Evolutionary conservation across 305 asterid genomes (phyloP).

Genomic region (Fraxinus sp.): DNA sequence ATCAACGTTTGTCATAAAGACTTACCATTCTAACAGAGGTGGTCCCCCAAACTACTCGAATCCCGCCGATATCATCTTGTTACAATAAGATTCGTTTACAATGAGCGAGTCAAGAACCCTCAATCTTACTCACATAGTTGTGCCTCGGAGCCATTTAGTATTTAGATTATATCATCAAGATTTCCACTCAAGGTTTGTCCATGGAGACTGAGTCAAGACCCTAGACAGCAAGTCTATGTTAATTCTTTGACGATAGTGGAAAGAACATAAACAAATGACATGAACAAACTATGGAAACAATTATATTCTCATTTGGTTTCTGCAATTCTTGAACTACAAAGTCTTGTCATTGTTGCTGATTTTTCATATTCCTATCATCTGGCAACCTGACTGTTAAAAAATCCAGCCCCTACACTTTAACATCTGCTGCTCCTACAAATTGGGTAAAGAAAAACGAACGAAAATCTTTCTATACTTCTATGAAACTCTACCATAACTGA

Average conservation of each 20-base stretch:
- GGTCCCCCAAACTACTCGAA: neutral
- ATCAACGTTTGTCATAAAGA: neutral
- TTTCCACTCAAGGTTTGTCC: neutral
- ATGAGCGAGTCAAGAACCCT: neutral
- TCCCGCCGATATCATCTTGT: neutral
- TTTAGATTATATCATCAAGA: neutral
- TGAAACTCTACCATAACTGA: constrained; percentile 14
- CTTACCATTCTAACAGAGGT: neutral
- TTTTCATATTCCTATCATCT: constrained; percentile 23
- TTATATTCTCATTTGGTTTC: neutral
- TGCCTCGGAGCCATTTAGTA: neutral
- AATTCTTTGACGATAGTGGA: neutral
- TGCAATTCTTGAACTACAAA: neutral
- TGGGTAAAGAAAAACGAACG: neutral
- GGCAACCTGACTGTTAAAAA: constrained; percentile 35
- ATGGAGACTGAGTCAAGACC: neutral
- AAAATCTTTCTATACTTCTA: constrained; percentile 33
- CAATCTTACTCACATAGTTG: neutral
- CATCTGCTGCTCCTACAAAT: neutral
- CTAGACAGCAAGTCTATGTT: neutral
- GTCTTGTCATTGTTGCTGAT: constrained; percentile 7
- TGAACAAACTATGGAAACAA: neutral
- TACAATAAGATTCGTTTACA: neutral
- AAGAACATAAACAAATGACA: neutral
- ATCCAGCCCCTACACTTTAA: constrained; percentile 23